Evolutionary conservation across 257 asterid genomes (phyloP).

Genomic region (Solanum clarkiae): DNA sequence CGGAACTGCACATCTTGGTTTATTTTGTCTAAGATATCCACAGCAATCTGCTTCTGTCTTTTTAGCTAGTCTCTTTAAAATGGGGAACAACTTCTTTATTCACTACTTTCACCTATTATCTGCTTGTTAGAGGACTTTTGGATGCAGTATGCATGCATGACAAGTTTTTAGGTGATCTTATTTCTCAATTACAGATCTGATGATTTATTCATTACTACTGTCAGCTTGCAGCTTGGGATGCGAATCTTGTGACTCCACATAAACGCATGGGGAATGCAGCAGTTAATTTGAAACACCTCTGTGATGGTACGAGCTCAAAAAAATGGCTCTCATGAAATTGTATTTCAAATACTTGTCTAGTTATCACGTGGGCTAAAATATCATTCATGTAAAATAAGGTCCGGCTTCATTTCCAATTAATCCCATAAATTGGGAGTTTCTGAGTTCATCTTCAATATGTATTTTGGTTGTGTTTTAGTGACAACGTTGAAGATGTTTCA

Average conservation of each 20-base stretch:
- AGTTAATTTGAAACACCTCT: slow-evolving; percentile 51
- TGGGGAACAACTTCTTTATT: neutral
- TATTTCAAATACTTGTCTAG: neutral
- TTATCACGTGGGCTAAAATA: neutral
- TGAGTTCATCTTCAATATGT: neutral
- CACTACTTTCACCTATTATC: neutral
- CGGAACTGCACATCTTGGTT: neutral
- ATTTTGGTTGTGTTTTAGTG: neutral
- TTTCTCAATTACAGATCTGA: neutral
- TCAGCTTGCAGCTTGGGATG: slow-evolving; percentile 99
- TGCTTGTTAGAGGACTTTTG: neutral
- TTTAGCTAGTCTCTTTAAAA: neutral
- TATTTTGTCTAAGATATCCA: neutral
- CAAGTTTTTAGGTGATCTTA: neutral
- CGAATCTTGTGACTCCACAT: slow-evolving; percentile 92
- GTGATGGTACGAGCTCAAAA: slow-evolving; percentile 55
- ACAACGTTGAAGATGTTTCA: neutral
- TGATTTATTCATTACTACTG: neutral
- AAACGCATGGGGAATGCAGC: slow-evolving; percentile 96
- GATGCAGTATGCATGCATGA: neutral
- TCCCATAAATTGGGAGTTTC: neutral
- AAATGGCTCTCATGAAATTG: neutral
- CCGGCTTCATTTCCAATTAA: neutral
- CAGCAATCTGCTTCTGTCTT: neutral
- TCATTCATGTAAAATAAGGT: neutral